Evolutionary conservation across 2,329 filamentous ascomycete species (phyloP).

Genomic region (Colletotrichum cordylinicola): DNA sequence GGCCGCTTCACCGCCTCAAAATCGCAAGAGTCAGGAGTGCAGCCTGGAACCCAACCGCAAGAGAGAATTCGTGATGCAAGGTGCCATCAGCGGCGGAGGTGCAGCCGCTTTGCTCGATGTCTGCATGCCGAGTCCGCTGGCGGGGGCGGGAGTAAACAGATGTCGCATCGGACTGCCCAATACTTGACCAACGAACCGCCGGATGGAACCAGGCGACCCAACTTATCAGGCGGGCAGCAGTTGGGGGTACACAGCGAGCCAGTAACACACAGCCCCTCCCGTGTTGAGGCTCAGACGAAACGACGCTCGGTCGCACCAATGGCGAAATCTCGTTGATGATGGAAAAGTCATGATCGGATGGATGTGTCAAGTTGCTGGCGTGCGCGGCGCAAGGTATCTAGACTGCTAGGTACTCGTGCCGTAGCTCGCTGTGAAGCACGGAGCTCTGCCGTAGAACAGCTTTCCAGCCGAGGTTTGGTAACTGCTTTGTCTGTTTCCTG

Average conservation of each 20-base stretch:
- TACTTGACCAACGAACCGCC: not conserved
- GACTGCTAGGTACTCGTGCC: not conserved
- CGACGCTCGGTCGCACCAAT: not conserved
- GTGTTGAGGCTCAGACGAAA: constrained; percentile 5
- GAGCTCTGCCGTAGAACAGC: not conserved
- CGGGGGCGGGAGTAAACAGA: not conserved
- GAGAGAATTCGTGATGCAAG: not conserved
- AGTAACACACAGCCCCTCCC: not conserved
- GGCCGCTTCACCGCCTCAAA: constrained; percentile 5
- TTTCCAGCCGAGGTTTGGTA: not conserved
- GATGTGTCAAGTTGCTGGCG: not conserved
- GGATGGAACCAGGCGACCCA: not conserved
- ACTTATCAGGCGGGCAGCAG: not conserved
- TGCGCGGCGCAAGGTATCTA: not conserved
- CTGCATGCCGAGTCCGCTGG: not conserved
- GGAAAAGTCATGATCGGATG: not conserved
- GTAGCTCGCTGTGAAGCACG: not conserved
- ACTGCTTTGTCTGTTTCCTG: not conserved
- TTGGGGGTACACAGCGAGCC: not conserved
- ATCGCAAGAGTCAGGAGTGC: not conserved
- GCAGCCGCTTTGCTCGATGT: not conserved
- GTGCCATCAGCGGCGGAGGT: not conserved
- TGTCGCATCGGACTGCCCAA: constrained; percentile 10
- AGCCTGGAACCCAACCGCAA: not conserved
- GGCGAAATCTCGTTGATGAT: not conserved